These are phyloP conservation scores for Tolypocladium endophyticum DNA, from an alignment of 2,329 filamentous ascomycete species.

Conservation along the genomic window DNA sequence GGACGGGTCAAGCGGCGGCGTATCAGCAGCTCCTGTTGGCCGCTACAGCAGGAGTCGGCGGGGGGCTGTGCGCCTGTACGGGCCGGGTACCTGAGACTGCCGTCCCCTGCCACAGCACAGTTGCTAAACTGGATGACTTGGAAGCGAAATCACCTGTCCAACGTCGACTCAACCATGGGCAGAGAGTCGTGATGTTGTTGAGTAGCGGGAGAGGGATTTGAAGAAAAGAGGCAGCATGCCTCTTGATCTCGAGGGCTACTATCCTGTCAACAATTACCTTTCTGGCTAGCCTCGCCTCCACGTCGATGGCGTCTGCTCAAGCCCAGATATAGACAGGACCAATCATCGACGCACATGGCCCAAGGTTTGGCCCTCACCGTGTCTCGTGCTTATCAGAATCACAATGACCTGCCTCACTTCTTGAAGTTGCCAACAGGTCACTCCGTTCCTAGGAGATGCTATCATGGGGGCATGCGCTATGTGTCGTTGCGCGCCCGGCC, in stretches of 20 bases:
- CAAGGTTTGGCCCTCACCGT: conserved; percentile 4
- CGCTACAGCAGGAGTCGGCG: background rate
- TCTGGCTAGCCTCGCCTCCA: background rate
- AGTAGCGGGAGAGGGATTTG: background rate
- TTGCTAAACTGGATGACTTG: background rate
- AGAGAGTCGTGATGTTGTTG: background rate
- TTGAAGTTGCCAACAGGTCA: background rate
- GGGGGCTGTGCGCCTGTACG: background rate
- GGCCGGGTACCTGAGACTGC: background rate
- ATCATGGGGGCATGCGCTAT: background rate
- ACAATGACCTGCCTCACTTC: background rate
- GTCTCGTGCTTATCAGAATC: background rate
- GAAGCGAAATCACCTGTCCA: background rate
- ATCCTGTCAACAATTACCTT: background rate
- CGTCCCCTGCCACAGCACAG: background rate
- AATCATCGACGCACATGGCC: conserved; percentile 18
- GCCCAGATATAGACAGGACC: background rate
- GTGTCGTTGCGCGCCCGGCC: background rate
- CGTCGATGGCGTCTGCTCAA: background rate
- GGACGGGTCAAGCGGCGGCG: background rate
- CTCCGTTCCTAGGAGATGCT: background rate
- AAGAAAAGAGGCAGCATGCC: too few species aligned
- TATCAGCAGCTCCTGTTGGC: background rate
- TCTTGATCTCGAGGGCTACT: too few species aligned
- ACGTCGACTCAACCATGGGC: background rate